Conservation (phyloP, 2,329 filamentous ascomycete species). For the Cercospora janseana region DNA sequence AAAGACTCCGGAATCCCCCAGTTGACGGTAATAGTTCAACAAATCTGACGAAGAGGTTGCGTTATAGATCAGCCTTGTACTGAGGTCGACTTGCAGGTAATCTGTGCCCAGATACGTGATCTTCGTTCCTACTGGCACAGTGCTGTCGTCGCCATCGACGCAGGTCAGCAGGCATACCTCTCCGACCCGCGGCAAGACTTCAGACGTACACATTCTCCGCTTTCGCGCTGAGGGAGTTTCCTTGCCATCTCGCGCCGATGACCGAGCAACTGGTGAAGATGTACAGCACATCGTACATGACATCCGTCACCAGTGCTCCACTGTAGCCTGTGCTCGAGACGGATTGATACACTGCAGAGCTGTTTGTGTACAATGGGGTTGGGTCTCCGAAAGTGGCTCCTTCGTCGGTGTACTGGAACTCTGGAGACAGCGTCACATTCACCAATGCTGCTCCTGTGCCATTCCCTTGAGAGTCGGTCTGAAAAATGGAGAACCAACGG, state of each 20-base stretch:
- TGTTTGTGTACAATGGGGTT: constrained; percentile 10
- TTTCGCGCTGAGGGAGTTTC: constrained; percentile 10
- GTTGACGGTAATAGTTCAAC: constrained; percentile 17
- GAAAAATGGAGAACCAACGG: constrained; percentile 18
- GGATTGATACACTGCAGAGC: constrained; percentile 7
- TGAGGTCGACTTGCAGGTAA: constrained; percentile 17
- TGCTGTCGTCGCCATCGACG: background rate
- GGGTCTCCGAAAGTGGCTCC: constrained; percentile 16
- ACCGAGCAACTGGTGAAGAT: constrained; percentile 12
- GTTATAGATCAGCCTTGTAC: constrained; percentile 17
- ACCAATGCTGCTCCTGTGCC: constrained; percentile 15
- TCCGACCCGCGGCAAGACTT: no score
- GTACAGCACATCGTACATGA: constrained; percentile 10
- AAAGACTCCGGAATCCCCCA: constrained; percentile 6
- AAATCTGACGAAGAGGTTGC: constrained; percentile 10
- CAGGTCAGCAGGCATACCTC: no score
- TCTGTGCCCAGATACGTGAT: constrained; percentile 15
- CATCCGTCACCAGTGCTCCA: constrained; percentile 13
- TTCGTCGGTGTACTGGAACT: constrained; percentile 16
- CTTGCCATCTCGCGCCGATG: constrained; percentile 15
- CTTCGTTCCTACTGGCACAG: constrained; percentile 13
- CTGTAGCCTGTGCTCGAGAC: constrained; percentile 12
- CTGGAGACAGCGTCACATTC: constrained; percentile 8
- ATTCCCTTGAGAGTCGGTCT: constrained; percentile 16
- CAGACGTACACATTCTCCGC: constrained; percentile 13